A percentile compares a stretch with the other conserved stretches of the same genome.
These are phyloP conservation scores for Kazachstania viticola DNA, from an alignment of 805 yeast species.

Conservation along the genomic window DNA sequence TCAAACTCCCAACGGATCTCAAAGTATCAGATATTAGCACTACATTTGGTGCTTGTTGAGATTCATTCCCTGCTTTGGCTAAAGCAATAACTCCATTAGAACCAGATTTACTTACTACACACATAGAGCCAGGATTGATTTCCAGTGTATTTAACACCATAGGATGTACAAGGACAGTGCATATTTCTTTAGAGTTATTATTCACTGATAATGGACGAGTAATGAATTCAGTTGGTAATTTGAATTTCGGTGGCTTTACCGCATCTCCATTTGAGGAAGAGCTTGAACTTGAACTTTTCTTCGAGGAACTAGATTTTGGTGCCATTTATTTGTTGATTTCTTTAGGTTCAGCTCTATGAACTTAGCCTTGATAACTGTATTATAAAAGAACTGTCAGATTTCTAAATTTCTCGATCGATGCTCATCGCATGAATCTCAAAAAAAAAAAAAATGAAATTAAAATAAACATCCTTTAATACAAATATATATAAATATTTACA, in stretches of 20 bases:
- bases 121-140: slow-evolving; percentile 34
- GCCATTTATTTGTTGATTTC: slow-evolving; percentile 11
- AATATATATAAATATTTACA: neutral
- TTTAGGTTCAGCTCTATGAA: neutral
- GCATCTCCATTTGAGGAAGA: slow-evolving; percentile 10
- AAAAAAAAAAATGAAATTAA: too few species aligned
- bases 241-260: slow-evolving; percentile 21
- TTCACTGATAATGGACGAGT: slow-evolving; percentile 27
- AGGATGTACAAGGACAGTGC: slow-evolving; percentile 33
- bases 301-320: slow-evolving; percentile 18
- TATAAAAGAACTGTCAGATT: too few species aligned
- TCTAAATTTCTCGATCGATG: too few species aligned
- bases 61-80: slow-evolving; percentile 29
- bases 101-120: slow-evolving; percentile 35
- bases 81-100: slow-evolving; percentile 36
- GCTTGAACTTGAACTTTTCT: slow-evolving; percentile 21
- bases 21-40: slow-evolving; percentile 38
- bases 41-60: slow-evolving; percentile 27
- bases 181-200: slow-evolving; percentile 21
- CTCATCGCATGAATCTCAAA: too few species aligned
- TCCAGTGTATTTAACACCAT: slow-evolving; percentile 38
- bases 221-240: slow-evolving; percentile 30
- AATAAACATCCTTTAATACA: neutral
- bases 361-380: neutral
- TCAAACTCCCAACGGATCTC: slow-evolving; percentile 31